Evolutionary conservation across 2,329 filamentous ascomycete species (phyloP).

Genomic region (Diaporthe australafricana): DNA sequence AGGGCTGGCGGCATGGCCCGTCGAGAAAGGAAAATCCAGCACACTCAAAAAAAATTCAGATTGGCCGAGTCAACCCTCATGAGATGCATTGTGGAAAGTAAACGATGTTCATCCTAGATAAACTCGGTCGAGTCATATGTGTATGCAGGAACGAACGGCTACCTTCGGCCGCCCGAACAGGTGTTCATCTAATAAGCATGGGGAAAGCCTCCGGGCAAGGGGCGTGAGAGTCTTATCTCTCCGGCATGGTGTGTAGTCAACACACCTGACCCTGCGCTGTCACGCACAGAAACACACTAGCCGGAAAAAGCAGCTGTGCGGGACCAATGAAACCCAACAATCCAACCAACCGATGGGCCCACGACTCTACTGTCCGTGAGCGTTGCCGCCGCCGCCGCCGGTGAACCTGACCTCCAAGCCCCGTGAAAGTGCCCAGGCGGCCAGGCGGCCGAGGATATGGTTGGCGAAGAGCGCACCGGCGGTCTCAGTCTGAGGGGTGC

Average conservation of each 20-base stretch:
- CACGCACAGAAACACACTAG: neutral
- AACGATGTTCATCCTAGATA: too few species aligned
- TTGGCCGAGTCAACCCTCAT: too few species aligned
- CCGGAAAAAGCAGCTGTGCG: constrained; percentile 15
- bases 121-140: constrained; percentile 1
- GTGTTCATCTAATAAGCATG: constrained; percentile 5
- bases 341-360: neutral
- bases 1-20: too few species aligned
- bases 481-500: too few species aligned
- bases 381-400: neutral
- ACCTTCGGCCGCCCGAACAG: neutral
- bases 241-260: neutral
- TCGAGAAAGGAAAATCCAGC: too few species aligned
- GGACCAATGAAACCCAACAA: neutral
- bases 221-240: constrained; percentile 9
- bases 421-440: neutral
- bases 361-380: neutral
- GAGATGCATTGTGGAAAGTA: too few species aligned
- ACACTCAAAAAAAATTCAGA: too few species aligned
- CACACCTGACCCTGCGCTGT: neutral
- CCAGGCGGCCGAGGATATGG: neutral
- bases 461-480: neutral
- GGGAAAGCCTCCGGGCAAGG: neutral
- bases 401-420: neutral
- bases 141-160: neutral